Percentiles rank a stretch among this genome's conserved stretches.
These are phyloP conservation scores for Quercus aquifolioides DNA, from an alignment of 306 rosid genomes.

Conservation along the genomic window DNA sequence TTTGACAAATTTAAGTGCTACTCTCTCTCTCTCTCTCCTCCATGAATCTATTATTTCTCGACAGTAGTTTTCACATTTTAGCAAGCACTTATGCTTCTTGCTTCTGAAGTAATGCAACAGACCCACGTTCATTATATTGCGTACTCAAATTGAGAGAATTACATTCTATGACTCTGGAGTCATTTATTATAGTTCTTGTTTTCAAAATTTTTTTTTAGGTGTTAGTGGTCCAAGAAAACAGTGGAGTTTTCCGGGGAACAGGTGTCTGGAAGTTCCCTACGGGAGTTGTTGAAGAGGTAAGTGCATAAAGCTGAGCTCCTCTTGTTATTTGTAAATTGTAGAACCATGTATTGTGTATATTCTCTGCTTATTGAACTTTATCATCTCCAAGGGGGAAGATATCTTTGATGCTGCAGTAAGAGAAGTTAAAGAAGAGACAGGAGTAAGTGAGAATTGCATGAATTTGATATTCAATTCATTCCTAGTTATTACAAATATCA, in stretches of 20 bases:
- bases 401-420: constrained; percentile 68
- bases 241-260: constrained; percentile 51
- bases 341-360: not conserved
- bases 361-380: constrained; percentile 21
- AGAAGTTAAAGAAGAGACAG: constrained; percentile 94
- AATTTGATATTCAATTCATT: constrained; percentile 1
- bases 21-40: not conserved
- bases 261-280: constrained; percentile 88
- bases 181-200: constrained; percentile 1
- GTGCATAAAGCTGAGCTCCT: not conserved
- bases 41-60: not conserved
- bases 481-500: constrained; percentile 1
- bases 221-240: constrained; percentile 83
- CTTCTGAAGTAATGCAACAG: not conserved
- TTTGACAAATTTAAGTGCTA: not conserved
- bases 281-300: constrained; percentile 79
- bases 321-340: not conserved
- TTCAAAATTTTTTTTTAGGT: constrained; percentile 32
- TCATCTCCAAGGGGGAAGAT: constrained; percentile 69
- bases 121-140: not conserved
- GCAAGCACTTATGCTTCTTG: not conserved
- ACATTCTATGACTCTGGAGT: not conserved
- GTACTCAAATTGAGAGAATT: not conserved
- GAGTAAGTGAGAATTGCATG: constrained; percentile 46
- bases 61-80: not conserved